Conservation (phyloP, 2,329 filamentous ascomycete genomes). For the Cordyceps fumosorosea region DNA sequence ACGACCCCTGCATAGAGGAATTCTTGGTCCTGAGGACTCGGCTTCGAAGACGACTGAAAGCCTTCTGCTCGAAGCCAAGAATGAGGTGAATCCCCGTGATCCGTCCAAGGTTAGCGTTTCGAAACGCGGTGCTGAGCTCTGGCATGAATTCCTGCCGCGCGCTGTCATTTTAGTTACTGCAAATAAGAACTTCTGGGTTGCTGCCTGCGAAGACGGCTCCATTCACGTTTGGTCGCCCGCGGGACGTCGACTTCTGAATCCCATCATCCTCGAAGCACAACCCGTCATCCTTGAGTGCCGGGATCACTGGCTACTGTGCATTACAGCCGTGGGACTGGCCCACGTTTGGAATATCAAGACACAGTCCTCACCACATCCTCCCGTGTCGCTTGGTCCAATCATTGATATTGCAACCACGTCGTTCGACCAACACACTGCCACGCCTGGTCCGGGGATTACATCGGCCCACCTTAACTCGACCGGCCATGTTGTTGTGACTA, state of each 20-base stretch:
- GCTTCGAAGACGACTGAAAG: constrained; percentile 60
- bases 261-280: constrained; percentile 82
- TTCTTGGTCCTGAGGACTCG: constrained; percentile 52
- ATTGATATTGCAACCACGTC: constrained; percentile 79
- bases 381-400: constrained; percentile 80
- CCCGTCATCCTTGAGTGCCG: constrained; percentile 90
- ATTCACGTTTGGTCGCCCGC: constrained; percentile 89
- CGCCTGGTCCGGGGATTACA: constrained; percentile 75
- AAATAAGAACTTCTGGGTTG: constrained; percentile 86
- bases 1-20: constrained; percentile 66
- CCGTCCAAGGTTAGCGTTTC: constrained; percentile 78
- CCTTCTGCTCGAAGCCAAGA: constrained; percentile 80
- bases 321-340: constrained; percentile 81
- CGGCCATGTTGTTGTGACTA: constrained; percentile 78
- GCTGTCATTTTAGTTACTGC: constrained; percentile 86
- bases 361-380: constrained; percentile 78
- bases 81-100: constrained; percentile 69
- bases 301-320: constrained; percentile 81
- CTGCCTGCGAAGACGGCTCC: constrained; percentile 86
- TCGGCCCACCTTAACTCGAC: constrained; percentile 86
- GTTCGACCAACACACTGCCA: constrained; percentile 67
- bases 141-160: constrained; percentile 89
- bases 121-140: constrained; percentile 72
- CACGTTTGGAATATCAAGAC: constrained; percentile 91
- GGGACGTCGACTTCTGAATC: constrained; percentile 76